Base-by-base conservation (phyloP, 176 grass and related monocot species). In the Oryza australiensis region DNA sequence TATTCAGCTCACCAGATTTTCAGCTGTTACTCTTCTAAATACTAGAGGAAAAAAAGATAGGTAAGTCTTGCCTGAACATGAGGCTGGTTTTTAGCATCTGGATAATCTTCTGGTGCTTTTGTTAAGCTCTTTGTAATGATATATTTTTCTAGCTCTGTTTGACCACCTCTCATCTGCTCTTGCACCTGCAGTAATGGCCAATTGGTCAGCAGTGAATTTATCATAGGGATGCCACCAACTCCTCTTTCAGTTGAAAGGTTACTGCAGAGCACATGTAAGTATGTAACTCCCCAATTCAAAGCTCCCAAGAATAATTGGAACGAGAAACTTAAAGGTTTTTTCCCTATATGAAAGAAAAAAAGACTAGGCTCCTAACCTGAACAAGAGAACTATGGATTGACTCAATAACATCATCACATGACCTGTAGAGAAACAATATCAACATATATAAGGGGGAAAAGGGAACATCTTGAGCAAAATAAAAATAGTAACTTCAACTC, bases 11-110 rank as follows among this genome's bases (percentile, higher is more conserved):
- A 63, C 24, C 14, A 26, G 13, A 63, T 69, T 53, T 5, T 34
- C 14, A 6, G 13, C 57, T 60, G 51, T 41, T 30, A 53, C 62
- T 46, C 3, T 57, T 22, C 49, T 55, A 55, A 76, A 72, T 55
- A 85, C 5, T 9, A 55, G 33, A 83, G 22, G 78, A 83, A 69
- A 37, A 24, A 76, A 78, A 51, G 34, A 22, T 57, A 60, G 60
- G 37, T 62, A 83, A 70, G 16, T 73, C 83, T 91, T 87, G 84
- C 93, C 93, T 99, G 96, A 68, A 99, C 96, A 90, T 99, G 96
- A 80, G 96, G 96, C 80, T 99, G 96, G 72, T 90, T 99, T 88
- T 95, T 99, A 74, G 91, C 93, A 95, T 99, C 96, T 75, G 96
- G 91, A 84, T 99, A 99, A 82, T 99, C 96, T 75, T 90, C 80